Base-by-base conservation (phyloP, 805 yeast species). In the Candida qinlingensis region DNA sequence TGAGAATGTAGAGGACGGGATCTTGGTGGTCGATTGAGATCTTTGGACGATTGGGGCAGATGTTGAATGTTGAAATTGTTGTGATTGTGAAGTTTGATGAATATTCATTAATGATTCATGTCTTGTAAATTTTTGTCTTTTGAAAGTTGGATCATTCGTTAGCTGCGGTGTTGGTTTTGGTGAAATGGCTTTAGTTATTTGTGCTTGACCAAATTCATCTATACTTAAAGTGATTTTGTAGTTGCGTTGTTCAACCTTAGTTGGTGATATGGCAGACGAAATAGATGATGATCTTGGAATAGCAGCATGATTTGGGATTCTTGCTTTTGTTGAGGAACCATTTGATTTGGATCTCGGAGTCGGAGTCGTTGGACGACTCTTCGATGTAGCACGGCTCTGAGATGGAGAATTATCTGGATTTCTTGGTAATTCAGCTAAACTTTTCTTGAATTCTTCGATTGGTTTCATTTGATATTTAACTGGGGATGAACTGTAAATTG, bases 201-300 rank as follows among this genome's bases (percentile, higher is more conserved):
- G 48, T 3, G 65, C 65, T 38, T 55, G 56, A 6, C 65, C 65
- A 31, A 34, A 47, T 46, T 61, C 65, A 48, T 61, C 64, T 41
- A 60, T 48, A 26, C 49, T 45, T 41, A 61, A 47, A 19, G 50
- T 38, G 7, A 60, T 26, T 44, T 51, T 51, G 28, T 50, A 60
- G 7, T 44, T 47, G 6, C 38, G 38, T 38, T 44, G 38, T 6
- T 13, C 7, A 2, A 11, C n/a, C 12, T 8, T 11, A 13, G 5
- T 5, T 7, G 33, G 3, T 12, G 25, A 7, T 25, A 19, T 5
- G 25, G 9, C 41, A 39, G 19, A 11, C 2, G 31, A 9, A 6
- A 37, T 37, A 28, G n/a, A 19, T 19, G 19, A 19, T 19, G 19
- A 39, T 13, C 26, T 10, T 27, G 28, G 13, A 33, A 8, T 35